Conservation (phyloP, 345 rosid genomes). For the Corchorus capsularis region DNA sequence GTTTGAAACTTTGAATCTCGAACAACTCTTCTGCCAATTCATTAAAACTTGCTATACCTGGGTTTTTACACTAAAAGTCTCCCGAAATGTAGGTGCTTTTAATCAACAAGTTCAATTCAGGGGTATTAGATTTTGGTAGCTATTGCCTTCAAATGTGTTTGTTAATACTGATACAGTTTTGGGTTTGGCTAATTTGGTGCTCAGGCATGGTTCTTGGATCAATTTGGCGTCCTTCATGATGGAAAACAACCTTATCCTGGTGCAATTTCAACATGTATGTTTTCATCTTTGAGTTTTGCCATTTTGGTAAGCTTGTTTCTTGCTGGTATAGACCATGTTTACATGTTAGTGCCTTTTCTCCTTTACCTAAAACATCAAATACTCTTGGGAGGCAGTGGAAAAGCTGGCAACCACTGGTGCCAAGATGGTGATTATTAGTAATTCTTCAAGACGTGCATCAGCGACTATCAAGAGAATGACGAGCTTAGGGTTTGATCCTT, state of each 20-base stretch:
- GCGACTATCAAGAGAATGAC: slow-evolving; percentile 72
- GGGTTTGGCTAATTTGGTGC: slow-evolving; percentile 7
- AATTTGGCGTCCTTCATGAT: slow-evolving; percentile 96
- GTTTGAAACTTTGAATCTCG: not conserved
- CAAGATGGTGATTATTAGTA: slow-evolving; percentile 78
- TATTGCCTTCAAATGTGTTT: slow-evolving; percentile 1
- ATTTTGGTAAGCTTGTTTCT: slow-evolving; percentile 6
- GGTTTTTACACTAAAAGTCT: not conserved
- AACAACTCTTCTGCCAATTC: not conserved
- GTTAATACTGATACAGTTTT: not conserved
- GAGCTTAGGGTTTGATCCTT: slow-evolving; percentile 91
- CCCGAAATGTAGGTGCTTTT: not conserved
- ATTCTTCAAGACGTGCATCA: slow-evolving; percentile 91
- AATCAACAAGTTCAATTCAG: not conserved
- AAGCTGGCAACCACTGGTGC: slow-evolving; percentile 32
- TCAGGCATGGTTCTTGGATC: slow-evolving; percentile 96
- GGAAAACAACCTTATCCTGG: slow-evolving; percentile 92
- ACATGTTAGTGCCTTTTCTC: slow-evolving; percentile 3
- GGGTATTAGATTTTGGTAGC: not conserved
- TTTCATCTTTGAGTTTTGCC: slow-evolving; percentile 29
- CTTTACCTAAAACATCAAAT: slow-evolving; percentile 6
- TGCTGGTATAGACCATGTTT: not conserved
- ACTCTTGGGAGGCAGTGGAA: slow-evolving; percentile 56
- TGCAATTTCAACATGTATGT: slow-evolving; percentile 82
- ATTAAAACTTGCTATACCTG: not conserved